These are phyloP conservation scores for Coprinopsis sp. DNA, from an alignment of 768 basidiomycete genomes.

Conservation along the genomic window DNA sequence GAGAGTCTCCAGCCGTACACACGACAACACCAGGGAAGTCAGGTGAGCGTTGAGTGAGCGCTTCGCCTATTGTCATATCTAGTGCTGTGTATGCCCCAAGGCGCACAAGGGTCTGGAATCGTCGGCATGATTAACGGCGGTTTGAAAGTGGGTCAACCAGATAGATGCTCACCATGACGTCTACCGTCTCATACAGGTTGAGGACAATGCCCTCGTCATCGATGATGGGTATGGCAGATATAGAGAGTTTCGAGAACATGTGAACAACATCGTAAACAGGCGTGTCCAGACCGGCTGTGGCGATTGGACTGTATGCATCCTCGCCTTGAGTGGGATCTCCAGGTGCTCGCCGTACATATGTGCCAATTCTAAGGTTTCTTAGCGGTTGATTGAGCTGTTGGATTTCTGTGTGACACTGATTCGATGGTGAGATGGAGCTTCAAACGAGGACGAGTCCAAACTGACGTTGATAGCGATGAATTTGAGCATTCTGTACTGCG, in stretches of 20 bases:
- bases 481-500: conserved; percentile 96
- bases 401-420: conserved; percentile 81
- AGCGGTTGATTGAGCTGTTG: conserved; percentile 75
- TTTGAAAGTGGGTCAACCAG: no score
- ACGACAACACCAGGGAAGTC: conserved; percentile 98
- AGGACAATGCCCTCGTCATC: conserved; percentile 90
- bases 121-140: neutral
- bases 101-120: conserved; percentile 80
- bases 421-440: neutral
- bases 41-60: conserved; percentile 83
- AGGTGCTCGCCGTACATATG: conserved; percentile 67
- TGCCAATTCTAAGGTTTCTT: conserved; percentile 87
- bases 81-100: conserved; percentile 94
- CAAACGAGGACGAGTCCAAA: conserved; percentile 14
- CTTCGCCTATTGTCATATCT: conserved; percentile 89
- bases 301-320: conserved; percentile 84
- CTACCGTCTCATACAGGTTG: conserved; percentile 97
- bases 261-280: conserved; percentile 98
- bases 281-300: conserved; percentile 85
- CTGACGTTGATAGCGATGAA: conserved; percentile 95
- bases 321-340: conserved; percentile 45
- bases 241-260: conserved; percentile 93
- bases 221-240: conserved; percentile 95
- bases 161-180: conserved; percentile 79
- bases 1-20: conserved; percentile 87